Evolutionary conservation across 1,139 yeast species (phyloP).

Genomic region (Kodamaea derodonti): DNA sequence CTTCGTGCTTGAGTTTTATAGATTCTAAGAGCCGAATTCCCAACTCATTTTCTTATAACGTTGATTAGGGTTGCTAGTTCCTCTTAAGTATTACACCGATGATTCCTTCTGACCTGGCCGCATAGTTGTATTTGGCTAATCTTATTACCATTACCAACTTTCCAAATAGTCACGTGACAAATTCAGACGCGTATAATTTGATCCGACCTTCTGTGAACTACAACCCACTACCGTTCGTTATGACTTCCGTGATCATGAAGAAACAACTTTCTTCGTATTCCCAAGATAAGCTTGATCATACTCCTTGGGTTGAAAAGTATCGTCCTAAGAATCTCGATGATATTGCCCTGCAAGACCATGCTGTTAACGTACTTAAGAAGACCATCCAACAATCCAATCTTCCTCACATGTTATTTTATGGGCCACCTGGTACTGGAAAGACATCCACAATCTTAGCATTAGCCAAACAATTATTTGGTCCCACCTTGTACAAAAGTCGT

Average conservation of each 20-base stretch:
- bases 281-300: slow-evolving; percentile 45
- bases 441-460: slow-evolving; percentile 89
- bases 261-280: slow-evolving; percentile 30
- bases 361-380: slow-evolving; percentile 78
- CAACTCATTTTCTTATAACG: no score
- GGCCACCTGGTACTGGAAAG: slow-evolving; percentile 98
- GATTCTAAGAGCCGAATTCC: no score
- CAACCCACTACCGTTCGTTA: no score
- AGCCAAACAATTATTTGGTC: slow-evolving; percentile 79
- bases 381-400: slow-evolving; percentile 77
- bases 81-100: no score
- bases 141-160: no score
- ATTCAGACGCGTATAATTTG: no score
- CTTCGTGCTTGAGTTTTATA: no score
- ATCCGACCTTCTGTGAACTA: no score
- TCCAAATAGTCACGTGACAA: no score
- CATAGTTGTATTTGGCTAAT: no score
- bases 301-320: slow-evolving; percentile 80
- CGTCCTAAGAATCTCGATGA: slow-evolving; percentile 83
- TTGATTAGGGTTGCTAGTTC: no score
- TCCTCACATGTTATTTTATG: slow-evolving; percentile 95
- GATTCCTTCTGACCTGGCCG: no score
- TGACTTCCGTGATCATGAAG: slow-evolving; percentile 17
- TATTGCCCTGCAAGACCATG: slow-evolving; percentile 88
- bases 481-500: slow-evolving; percentile 62